A percentile compares a stretch with the other conserved stretches of the same genome.
phyloP scores from a whole-genome alignment of 192 early-diverging fungal genomes.

The Mortierella claussenii region DNA sequence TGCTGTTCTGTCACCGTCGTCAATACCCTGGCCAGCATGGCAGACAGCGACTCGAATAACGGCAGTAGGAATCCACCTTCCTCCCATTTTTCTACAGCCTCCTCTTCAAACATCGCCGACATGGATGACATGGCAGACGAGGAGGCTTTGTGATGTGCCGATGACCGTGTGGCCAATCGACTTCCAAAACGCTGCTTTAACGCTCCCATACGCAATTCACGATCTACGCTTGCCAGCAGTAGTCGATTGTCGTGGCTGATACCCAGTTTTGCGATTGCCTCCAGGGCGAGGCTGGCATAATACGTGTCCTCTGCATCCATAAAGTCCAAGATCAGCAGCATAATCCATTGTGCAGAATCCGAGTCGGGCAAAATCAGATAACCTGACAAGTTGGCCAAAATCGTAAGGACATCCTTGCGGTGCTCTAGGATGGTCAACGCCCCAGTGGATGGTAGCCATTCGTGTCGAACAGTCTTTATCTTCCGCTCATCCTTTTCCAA shows the following conservation, averaged over 20 bases:
- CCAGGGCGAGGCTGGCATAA: constrained; percentile 70
- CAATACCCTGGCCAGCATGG: constrained; percentile 40
- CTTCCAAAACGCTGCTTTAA: constrained; percentile 19
- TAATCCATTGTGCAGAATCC: constrained; percentile 55
- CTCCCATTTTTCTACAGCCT: constrained; percentile 28
- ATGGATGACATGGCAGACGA: background rate
- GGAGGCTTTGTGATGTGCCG: constrained; percentile 5
- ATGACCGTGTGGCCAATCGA: background rate
- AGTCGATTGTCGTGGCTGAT: constrained; percentile 66
- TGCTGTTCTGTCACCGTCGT: constrained; percentile 25
- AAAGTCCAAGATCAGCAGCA: constrained; percentile 62
- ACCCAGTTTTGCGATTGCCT: constrained; percentile 69
- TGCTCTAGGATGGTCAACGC: constrained; percentile 63
- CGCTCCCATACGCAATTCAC: constrained; percentile 16
- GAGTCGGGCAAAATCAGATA: constrained; percentile 55
- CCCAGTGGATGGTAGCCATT: constrained; percentile 30
- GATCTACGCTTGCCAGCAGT: constrained; percentile 50
- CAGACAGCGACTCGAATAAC: constrained; percentile 49
- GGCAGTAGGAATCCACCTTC: constrained; percentile 35
- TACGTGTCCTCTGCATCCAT: constrained; percentile 64
- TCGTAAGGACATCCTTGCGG: constrained; percentile 72
- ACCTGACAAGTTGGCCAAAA: constrained; percentile 70
- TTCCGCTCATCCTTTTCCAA: background rate
- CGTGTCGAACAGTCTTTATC: background rate
- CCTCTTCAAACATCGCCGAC: background rate